These are phyloP conservation scores for Trichophyton benhamiae DNA, from an alignment of 2,329 filamentous ascomycete species.

Conservation along the genomic window DNA sequence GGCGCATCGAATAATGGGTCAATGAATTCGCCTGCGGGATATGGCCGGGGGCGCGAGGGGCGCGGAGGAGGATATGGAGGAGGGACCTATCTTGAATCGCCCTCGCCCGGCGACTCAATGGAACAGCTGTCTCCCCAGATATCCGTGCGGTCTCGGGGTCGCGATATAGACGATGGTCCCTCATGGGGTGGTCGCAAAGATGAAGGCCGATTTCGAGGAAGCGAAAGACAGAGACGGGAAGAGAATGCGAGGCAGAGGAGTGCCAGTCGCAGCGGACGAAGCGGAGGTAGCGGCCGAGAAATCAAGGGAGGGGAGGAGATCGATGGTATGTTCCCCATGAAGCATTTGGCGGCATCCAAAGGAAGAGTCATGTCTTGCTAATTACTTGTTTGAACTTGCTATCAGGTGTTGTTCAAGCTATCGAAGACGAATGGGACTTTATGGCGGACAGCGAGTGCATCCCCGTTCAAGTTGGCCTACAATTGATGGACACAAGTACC, in stretches of 20 bases:
- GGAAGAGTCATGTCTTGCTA: neutral
- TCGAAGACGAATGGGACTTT: slow-evolving; percentile 79
- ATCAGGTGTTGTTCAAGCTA: slow-evolving; percentile 59
- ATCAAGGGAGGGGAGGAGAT: slow-evolving; percentile 5
- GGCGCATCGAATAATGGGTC: slow-evolving; percentile 17
- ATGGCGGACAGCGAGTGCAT: slow-evolving; percentile 83
- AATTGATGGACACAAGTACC: slow-evolving; percentile 87
- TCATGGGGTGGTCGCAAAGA: slow-evolving; percentile 20
- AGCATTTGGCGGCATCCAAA: neutral
- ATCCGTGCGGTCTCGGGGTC: slow-evolving; percentile 25
- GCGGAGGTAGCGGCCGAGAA: neutral
- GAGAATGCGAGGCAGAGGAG: neutral
- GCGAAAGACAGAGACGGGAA: slow-evolving; percentile 12
- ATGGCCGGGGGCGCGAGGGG: slow-evolving; percentile 20
- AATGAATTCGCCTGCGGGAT: slow-evolving; percentile 6
- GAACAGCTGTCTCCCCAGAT: slow-evolving; percentile 20
- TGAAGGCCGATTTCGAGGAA: slow-evolving; percentile 16
- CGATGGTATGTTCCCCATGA: slow-evolving; percentile 5
- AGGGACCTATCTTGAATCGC: slow-evolving; percentile 24
- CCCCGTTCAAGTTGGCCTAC: slow-evolving; percentile 86
- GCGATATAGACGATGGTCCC: slow-evolving; percentile 20
- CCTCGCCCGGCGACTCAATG: slow-evolving; percentile 22
- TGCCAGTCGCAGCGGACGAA: neutral
- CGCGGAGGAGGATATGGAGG: slow-evolving; percentile 36
- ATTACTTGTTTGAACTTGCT: slow-evolving; percentile 2